Conservation (phyloP, 768 basidiomycete species). For the Kockovaella imperatae region DNA sequence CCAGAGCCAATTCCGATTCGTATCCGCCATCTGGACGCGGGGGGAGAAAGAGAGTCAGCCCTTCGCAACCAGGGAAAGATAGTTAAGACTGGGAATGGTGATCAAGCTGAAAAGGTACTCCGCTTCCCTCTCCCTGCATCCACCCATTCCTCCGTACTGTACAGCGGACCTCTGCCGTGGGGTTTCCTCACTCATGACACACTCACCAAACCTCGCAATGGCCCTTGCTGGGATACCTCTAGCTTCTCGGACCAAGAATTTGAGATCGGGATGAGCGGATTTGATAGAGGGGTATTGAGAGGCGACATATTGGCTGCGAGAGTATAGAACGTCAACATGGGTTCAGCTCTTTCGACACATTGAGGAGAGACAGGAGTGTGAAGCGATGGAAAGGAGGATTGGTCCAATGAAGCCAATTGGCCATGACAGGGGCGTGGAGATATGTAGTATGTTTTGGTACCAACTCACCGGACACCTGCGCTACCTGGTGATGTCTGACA, state of each 20-base stretch:
- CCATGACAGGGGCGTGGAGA: neutral
- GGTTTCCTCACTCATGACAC: constrained; percentile 9
- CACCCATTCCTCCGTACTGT: neutral
- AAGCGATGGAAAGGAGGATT: neutral
- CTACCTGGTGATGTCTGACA: constrained; percentile 40
- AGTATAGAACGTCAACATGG: neutral
- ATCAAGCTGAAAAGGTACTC: too few relatives aligned
- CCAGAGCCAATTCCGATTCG: too few relatives aligned
- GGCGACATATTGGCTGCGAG: constrained; percentile 41
- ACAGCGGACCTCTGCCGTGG: neutral
- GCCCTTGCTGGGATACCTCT: constrained; percentile 38
- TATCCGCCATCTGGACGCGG: too few relatives aligned
- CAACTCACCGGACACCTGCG: constrained; percentile 41
- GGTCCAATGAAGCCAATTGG: neutral
- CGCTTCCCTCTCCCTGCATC: too few relatives aligned
- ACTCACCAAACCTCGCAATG: constrained; percentile 44
- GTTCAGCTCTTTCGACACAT: neutral
- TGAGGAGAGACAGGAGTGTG: neutral
- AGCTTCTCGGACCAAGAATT: constrained; percentile 44
- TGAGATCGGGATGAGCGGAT: constrained; percentile 42
- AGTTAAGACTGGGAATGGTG: too few relatives aligned
- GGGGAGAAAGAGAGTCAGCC: too few relatives aligned
- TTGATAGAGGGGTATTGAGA: constrained; percentile 41
- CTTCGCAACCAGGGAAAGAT: too few relatives aligned
- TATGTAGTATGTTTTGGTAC: neutral